These are phyloP conservation scores for Schizophyllum amplum DNA, from an alignment of 1,284 basidiomycete species.

Conservation along the genomic window DNA sequence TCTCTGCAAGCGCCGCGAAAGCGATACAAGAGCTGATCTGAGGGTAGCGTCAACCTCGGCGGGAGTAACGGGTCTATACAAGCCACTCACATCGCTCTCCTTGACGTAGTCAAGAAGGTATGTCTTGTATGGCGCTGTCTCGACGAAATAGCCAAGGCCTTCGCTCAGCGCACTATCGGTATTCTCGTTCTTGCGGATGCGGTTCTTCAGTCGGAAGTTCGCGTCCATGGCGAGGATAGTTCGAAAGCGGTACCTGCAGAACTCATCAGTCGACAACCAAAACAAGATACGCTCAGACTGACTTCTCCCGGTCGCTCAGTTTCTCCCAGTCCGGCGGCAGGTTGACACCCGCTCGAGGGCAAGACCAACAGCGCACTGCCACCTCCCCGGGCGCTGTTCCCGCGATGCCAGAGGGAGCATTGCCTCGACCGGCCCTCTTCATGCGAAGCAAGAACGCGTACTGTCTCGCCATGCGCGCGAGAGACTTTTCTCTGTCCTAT, in stretches of 20 bases:
- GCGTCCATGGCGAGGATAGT: conserved; percentile 14
- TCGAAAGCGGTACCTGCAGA: conserved; percentile 13
- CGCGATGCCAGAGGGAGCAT: not conserved
- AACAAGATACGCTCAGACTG: not conserved
- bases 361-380: conserved; percentile 7
- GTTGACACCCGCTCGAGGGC: conserved; percentile 3
- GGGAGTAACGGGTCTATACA: too few relatives aligned
- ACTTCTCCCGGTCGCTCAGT: conserved; percentile 2
- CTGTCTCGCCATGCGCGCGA: conserved; percentile 1
- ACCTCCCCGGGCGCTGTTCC: not conserved
- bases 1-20: conserved; percentile 11
- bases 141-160: conserved; percentile 22
- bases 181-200: conserved; percentile 9
- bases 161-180: conserved; percentile 17
- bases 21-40: conserved; percentile 11
- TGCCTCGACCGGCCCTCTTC: conserved; percentile 3
- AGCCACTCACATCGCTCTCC: conserved; percentile 8
- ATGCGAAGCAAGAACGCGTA: conserved; percentile 8
- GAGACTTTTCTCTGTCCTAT: conserved; percentile 5
- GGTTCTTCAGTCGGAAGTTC: conserved; percentile 13
- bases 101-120: conserved; percentile 6
- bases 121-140: conserved; percentile 14
- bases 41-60: too few relatives aligned
- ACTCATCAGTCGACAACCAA: too few relatives aligned
- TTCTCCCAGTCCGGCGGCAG: conserved; percentile 5